Base-by-base conservation (phyloP, 352 stramenopile genomes). In the Globisporangium lucens region DNA sequence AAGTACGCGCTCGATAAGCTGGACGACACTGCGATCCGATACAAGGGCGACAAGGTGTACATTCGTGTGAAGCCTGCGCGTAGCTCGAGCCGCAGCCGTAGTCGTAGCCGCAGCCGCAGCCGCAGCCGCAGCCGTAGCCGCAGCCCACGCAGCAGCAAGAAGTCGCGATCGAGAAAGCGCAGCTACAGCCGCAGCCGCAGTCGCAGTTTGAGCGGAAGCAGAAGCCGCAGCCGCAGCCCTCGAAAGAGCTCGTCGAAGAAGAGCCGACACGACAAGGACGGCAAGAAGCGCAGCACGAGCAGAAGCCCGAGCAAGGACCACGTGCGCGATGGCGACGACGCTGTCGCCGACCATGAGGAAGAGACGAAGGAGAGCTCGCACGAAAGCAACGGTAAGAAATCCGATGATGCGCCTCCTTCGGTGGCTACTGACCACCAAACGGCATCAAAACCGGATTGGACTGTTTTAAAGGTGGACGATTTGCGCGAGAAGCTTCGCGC, bases 1-100 rank as follows among this genome's bases (percentile, higher is more conserved):
- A 77, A 87, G 59, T 82, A 83, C 57, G 85, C 81, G 1, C 72
- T 95, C 29, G 69, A 79, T 47, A 90, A 89, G 59, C 59, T 95
- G 20, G 78, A 91, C 58, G 81, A 89, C 63, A 71, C 75, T 41
- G 80, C 89, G 51, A 83, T 92, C 68, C 72, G 75, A 22, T 78
- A 75, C 55, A 78, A 79, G 29, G 82, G 70, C 10, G 82, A 87
- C 43, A 73, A 81, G 33, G 65, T 78, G 29, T 82, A 74, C 70
- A 82, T 91, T 33, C 79, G 82, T 20, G 79, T 90, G 24, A 79
- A 76, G 9, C n/a, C 68, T 24, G 64, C 68, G 1, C 68, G 76
- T 30, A 65, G 55, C 3, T 58, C 67, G 24, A 82, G 75, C 22
- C 70, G 69, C 10, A 87, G 78, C 43, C 65, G 73, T 4, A 85